These are phyloP conservation scores for Fusarium sp. DNA, from an alignment of 2,329 filamentous ascomycete genomes.

Conservation along the genomic window DNA sequence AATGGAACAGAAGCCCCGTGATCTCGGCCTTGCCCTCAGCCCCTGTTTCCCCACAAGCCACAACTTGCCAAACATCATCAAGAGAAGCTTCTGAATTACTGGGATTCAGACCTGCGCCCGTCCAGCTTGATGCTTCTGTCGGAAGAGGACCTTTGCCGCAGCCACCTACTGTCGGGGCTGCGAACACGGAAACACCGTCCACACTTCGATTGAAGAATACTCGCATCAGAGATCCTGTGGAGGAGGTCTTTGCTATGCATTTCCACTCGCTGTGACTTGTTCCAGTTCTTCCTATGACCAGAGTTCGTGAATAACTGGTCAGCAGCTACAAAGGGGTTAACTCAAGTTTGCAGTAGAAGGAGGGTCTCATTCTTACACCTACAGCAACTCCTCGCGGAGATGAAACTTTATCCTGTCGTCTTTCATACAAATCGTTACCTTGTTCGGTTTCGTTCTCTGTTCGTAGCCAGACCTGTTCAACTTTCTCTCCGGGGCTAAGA, in stretches of 20 bases:
- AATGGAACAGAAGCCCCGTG: constrained; percentile 2
- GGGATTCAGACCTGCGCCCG: background rate
- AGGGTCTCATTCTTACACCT: background rate
- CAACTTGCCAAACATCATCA: background rate
- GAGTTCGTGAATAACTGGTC: constrained; percentile 14
- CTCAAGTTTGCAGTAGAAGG: background rate
- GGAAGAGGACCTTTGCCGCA: background rate
- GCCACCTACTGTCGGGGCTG: constrained; percentile 1
- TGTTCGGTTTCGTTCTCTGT: background rate
- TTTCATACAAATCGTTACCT: background rate
- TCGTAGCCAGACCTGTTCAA: constrained; percentile 28
- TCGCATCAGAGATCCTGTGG: background rate
- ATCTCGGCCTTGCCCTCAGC: background rate
- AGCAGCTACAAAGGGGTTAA: constrained; percentile 18
- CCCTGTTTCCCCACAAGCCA: background rate
- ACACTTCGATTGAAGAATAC: constrained; percentile 4
- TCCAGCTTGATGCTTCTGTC: background rate
- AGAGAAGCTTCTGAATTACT: background rate
- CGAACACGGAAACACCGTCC: constrained; percentile 4
- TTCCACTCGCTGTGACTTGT: background rate
- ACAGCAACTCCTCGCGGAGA: background rate
- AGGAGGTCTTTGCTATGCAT: constrained; percentile 5
- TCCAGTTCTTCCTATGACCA: background rate
- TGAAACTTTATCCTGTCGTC: background rate
- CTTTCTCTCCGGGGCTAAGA: constrained; percentile 2